Base-by-base conservation (phyloP, 805 yeast genomes). In the Ogataea trehaloabstinens region DNA sequence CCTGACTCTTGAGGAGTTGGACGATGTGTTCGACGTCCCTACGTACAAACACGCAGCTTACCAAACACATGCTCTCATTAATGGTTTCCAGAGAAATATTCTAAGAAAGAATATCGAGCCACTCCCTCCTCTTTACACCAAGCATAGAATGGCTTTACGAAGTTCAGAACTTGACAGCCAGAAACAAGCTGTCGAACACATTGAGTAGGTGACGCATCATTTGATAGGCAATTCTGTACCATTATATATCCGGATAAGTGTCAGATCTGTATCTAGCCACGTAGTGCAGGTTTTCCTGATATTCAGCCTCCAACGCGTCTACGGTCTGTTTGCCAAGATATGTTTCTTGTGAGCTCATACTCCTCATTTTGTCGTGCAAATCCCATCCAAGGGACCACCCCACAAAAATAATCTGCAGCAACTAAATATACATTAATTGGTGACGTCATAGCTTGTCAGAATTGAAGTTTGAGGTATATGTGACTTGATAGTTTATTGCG, bases 1-100 rank as follows among this genome's bases (percentile, higher is more conserved):
- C 25, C 72, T 80, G 46, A 81, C 90, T 0, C 71, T 84, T 52
- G 93, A 85, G 63, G 88, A 84, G 61, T 70, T 84, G 55, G 91
- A 84, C 56, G 80, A 78, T 35, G 85, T 84, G 12, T 85, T 84
- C 56, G 70, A 71, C 35, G 82, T 82, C 17, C 74, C 83, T 13
- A 51, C 74, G 34, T 44, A 61, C 39, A 63, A 72, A 37, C 85
- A 82, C 47, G 83, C 86, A 8, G 56, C 55, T 24, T 68, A 70
- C 45, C 76, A 73, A 51, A 61, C 64, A 22, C 57, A 53, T 37
- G 60, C 61, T 27, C 37, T 70, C 35, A 52, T 62, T 52, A 71
- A 73, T 51, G 61, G 67, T 40, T 46, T 80, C 60, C 71, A 72
- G 53, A 66, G 68, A 40, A 38, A 60, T 35, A 56, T 81, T 13